Evolutionary conservation across 306 rosid species (phyloP).

Genomic region (Fragaria ananassa): DNA sequence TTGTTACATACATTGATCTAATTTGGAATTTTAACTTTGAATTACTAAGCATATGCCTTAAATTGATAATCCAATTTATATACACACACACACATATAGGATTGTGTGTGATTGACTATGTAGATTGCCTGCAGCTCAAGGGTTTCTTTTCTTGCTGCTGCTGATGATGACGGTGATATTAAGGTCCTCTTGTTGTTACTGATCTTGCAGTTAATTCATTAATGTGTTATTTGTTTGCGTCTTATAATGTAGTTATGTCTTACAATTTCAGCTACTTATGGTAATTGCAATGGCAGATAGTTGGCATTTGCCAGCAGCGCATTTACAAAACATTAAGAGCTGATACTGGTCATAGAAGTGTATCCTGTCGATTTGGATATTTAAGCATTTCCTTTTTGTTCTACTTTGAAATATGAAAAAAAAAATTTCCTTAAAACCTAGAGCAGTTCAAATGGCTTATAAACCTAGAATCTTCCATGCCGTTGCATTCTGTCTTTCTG

Average conservation of each 20-base stretch:
- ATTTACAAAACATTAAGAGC: constrained; percentile 78
- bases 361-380: constrained; percentile 51
- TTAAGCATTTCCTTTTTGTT: constrained; percentile 3
- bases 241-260: constrained; percentile 1
- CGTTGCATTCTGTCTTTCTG: constrained; percentile 6
- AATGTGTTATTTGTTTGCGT: not conserved
- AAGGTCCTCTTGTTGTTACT: constrained; percentile 44
- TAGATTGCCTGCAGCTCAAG: constrained; percentile 76
- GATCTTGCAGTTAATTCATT: not conserved
- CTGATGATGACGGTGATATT: constrained; percentile 88
- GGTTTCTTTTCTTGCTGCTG: constrained; percentile 87
- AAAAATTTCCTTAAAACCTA: too few relatives aligned
- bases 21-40: too few relatives aligned
- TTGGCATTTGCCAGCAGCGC: constrained; percentile 73
- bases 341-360: constrained; percentile 65
- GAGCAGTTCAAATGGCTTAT: not conserved
- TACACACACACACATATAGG: too few relatives aligned
- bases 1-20: too few relatives aligned
- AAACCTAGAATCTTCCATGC: constrained; percentile 6
- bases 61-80: too few relatives aligned
- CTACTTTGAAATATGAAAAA: constrained; percentile 20
- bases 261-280: constrained; percentile 19
- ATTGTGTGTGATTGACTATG: constrained; percentile 19
- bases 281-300: constrained; percentile 62
- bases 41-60: too few relatives aligned